Conservation (phyloP, 1,284 basidiomycete genomes). For the Retiboletus flavoniger region DNA sequence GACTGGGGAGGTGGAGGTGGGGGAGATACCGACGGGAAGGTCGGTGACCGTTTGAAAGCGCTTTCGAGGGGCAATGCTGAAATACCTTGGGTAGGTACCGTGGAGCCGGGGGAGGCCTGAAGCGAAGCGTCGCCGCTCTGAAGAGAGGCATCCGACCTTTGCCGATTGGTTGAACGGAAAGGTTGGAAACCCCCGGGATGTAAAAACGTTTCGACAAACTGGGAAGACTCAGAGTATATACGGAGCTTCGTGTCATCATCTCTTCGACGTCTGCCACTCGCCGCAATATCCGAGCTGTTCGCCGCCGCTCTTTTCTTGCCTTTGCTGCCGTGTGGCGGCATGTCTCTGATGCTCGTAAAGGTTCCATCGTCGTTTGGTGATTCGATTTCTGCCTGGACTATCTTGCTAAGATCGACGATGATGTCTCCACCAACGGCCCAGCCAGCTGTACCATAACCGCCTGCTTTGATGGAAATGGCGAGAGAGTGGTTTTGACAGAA, state of each 20-base stretch:
- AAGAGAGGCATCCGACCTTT: constrained; percentile 38
- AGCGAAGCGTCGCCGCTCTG: constrained; percentile 5
- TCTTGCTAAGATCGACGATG: constrained; percentile 72
- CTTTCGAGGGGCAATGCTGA: neutral
- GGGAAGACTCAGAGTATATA: constrained; percentile 53
- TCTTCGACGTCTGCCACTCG: constrained; percentile 51
- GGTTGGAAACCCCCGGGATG: constrained; percentile 36
- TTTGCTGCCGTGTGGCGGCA: constrained; percentile 49
- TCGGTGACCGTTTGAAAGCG: neutral
- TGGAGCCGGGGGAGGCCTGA: constrained; percentile 6
- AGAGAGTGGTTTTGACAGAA: constrained; percentile 70
- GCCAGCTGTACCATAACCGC: constrained; percentile 86
- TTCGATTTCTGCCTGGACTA: constrained; percentile 68
- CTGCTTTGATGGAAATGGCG: constrained; percentile 82
- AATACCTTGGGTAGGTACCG: neutral
- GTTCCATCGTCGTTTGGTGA: constrained; percentile 51
- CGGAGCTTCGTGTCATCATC: constrained; percentile 55
- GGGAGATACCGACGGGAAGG: neutral
- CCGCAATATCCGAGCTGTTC: constrained; percentile 4
- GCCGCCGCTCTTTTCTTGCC: constrained; percentile 44
- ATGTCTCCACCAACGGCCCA: constrained; percentile 85
- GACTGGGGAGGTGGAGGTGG: neutral
- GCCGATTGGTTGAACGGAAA: constrained; percentile 40
- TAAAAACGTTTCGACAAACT: constrained; percentile 55
- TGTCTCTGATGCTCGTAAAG: constrained; percentile 58